Evolutionary conservation across 164 flowering plant species (phyloP), one percentile per base, ranked within the genome.

Genomic region (Brasenia schreberi): DNA sequence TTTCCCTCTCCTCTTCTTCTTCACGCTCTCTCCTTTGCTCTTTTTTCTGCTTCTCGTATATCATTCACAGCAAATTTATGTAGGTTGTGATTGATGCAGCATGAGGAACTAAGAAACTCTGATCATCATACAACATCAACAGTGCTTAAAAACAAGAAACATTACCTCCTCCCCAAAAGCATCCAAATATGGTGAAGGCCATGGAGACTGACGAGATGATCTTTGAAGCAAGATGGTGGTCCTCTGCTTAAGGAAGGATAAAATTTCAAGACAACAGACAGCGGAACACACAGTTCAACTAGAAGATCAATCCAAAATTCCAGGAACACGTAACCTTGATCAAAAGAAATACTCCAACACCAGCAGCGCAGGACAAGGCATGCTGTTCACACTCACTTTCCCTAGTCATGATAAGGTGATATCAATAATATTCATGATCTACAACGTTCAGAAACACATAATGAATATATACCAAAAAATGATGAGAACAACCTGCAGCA

Each of bases 131-230:
- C n/a, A n/a, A n/a, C n/a, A n/a, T n/a, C n/a, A n/a, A n/a, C n/a
- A n/a, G n/a, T n/a, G n/a, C n/a, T n/a, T n/a, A n/a, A n/a, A n/a
- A n/a, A n/a, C n/a, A n/a, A n/a, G n/a, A n/a, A n/a, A n/a, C n/a
- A n/a, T n/a, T n/a, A 89, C 99, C 96, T 91, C 99, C 84, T 94
- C 99, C 60, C 99, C 99, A 81, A 78, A 91, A 53, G 85, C 81
- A 78, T 94, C 99, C 80, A 94, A 81, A 81, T 94, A 94, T 0
- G 83, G 94, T 70, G 99, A 94, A 59, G 92, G 92, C 97, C 97
- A 94, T 69, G 69, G 82, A 68, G 94, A 80, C 66, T 80, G 90
- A 1, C 96, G 93, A 42, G 88, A 88, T 66, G 82, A 83, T 70
- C 97, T 83, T 73, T 87, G 93, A 65, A 94, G 86, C 76, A 89